Base-by-base conservation (phyloP, 208 protist species). In the Crithidia expoeki region DNA sequence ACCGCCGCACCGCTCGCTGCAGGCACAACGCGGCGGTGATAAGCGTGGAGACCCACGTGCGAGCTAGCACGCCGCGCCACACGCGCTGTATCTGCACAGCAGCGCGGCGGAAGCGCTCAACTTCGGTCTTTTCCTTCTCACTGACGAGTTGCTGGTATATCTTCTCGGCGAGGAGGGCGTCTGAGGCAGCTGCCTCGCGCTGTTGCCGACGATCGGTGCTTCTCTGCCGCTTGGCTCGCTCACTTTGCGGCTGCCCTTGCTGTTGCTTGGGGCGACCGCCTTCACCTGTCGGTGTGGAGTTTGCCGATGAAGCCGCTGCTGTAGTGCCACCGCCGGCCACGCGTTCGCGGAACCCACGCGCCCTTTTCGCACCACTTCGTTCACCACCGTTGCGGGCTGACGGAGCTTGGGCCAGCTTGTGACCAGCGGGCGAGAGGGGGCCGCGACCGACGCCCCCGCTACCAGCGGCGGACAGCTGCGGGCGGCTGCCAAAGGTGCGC, bases 41-140 rank as follows among this genome's bases (percentile, higher is more conserved):
- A 58, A 93, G 78, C 17, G 65, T 79, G 25, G 49, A 1, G n/a
- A 95, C 68, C 66, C 83, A 83, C 32, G 53, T 83, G 28, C 91
- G 83, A 23, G 88, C 88, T 55, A 92, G 38, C 51, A 84, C 80
- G 17, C 91, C 91, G 38, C 91, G 85, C 86, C 87, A 96, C 34
- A 92, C 76, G 4, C 81, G 77, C 64, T 96, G 91, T 59, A 96
- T 89, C 47, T 69, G 57, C 52, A 74, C 70, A 27, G 89, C 88
- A 9, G 91, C 91, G 19, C 68, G 51, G 61, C 81, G 73, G 58
- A 75, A 88, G 4, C 81, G 81, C 53, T 61, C 64, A 28, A 92
- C 56, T 61, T 93, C 81, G 19, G 84, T 84, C 53, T 76, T 84
- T n/a, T 84, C 67, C 74, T 91, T 93, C 4, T 89, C 87, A 33